These are phyloP conservation scores for Backusella luteola DNA, from an alignment of 192 early-diverging fungal genomes.

Conservation along the genomic window DNA sequence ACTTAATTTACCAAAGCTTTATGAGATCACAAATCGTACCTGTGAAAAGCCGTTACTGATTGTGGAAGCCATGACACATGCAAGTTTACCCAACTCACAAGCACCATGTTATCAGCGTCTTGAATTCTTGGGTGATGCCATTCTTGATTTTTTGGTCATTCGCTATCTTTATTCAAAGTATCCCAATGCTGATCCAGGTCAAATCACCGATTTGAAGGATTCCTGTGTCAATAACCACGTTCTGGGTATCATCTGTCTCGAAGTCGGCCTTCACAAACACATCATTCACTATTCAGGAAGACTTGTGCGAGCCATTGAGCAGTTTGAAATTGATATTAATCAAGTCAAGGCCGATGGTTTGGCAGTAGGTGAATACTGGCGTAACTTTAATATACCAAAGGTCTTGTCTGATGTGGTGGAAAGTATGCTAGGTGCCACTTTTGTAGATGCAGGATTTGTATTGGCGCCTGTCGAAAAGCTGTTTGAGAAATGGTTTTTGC, in stretches of 20 bases:
- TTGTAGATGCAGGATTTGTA: slow-evolving; percentile 78
- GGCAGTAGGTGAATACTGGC: slow-evolving; percentile 71
- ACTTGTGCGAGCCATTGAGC: slow-evolving; percentile 55
- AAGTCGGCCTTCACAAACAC: slow-evolving; percentile 61
- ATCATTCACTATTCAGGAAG: slow-evolving; percentile 62
- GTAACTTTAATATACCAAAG: slow-evolving; percentile 80
- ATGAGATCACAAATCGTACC: slow-evolving; percentile 54
- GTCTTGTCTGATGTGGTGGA: slow-evolving; percentile 88
- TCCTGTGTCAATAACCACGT: slow-evolving; percentile 86
- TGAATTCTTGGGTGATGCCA: slow-evolving; percentile 84
- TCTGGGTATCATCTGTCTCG: slow-evolving; percentile 67
- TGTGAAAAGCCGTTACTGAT: slow-evolving; percentile 69
- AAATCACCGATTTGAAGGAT: slow-evolving; percentile 82
- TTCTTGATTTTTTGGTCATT: slow-evolving; percentile 80
- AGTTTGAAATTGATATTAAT: slow-evolving; percentile 53
- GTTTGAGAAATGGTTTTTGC: slow-evolving; percentile 39
- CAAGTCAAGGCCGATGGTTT: slow-evolving; percentile 29
- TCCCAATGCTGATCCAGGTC: slow-evolving; percentile 66
- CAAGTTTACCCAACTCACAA: slow-evolving; percentile 54
- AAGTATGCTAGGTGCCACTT: slow-evolving; percentile 82
- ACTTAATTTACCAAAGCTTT: slow-evolving; percentile 32
- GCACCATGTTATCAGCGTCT: slow-evolving; percentile 85
- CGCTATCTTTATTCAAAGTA: slow-evolving; percentile 71
- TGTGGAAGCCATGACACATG: slow-evolving; percentile 85
- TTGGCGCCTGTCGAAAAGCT: slow-evolving; percentile 43